These are phyloP conservation scores for Penicillium arizonense DNA, from an alignment of 495 filamentous ascomycete genomes.

Conservation along the genomic window DNA sequence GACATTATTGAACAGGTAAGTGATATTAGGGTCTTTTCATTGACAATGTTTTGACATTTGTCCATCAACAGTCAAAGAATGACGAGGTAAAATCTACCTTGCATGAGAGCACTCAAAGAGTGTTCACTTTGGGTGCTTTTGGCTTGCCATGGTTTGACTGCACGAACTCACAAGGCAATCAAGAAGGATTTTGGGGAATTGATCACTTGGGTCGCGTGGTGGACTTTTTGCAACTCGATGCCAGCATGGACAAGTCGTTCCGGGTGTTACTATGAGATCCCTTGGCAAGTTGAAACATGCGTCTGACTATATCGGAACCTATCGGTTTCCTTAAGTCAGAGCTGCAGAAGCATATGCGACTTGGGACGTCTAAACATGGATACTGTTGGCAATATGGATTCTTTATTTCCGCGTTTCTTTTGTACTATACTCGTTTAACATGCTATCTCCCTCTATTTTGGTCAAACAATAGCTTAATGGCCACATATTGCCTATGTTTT, in stretches of 20 bases:
- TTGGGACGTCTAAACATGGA: no score
- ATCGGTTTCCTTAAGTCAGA: no score
- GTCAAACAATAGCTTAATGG: no score
- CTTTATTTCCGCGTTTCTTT: no score
- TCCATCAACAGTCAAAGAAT: neutral
- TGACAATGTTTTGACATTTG: neutral
- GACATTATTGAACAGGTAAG: neutral
- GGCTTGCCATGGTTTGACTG: slow-evolving; percentile 67
- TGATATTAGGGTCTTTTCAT: no score
- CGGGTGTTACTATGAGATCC: slow-evolving; percentile 6
- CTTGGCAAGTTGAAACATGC: no score
- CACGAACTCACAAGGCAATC: slow-evolving; percentile 50
- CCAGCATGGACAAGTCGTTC: slow-evolving; percentile 8
- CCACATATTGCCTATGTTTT: no score
- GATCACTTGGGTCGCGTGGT: slow-evolving; percentile 60
- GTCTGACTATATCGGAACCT: no score
- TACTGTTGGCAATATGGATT: no score
- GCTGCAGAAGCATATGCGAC: no score
- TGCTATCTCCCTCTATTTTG: no score
- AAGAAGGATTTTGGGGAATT: slow-evolving; percentile 61
- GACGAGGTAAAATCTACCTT: neutral
- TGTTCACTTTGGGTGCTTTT: slow-evolving; percentile 39
- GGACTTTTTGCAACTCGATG: slow-evolving; percentile 53
- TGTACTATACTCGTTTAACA: no score
- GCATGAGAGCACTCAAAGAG: slow-evolving; percentile 9